Evolutionary conservation across 1,139 yeast genomes (phyloP).

Genomic region (Zygotorulaspora mrakii): DNA sequence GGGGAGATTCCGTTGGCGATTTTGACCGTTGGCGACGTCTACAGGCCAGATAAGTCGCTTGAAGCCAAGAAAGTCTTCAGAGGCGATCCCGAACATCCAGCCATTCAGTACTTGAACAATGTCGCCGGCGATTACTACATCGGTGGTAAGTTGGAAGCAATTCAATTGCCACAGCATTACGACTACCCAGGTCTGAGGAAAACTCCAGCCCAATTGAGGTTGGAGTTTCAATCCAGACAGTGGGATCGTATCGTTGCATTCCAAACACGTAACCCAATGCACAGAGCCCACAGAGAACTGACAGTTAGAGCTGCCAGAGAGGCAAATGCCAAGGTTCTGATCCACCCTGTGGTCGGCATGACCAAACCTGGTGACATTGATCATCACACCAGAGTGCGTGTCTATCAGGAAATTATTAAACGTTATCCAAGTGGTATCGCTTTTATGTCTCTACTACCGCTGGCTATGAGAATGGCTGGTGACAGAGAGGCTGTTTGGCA

Average conservation of each 20-base stretch:
- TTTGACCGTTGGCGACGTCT: conserved; percentile 72
- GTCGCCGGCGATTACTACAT: conserved; percentile 79
- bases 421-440: conserved; percentile 95
- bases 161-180: conserved; percentile 80
- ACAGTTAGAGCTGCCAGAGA: conserved; percentile 92
- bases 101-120: conserved; percentile 67
- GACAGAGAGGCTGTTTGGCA: conserved; percentile 99
- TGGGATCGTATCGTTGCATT: conserved; percentile 95
- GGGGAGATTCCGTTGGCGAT: conserved; percentile 80
- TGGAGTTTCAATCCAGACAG: conserved; percentile 72
- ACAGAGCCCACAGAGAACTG: conserved; percentile 93
- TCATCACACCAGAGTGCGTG: conserved; percentile 95
- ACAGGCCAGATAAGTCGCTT: conserved; percentile 68
- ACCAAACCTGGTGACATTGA: conserved; percentile 98
- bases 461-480: conserved; percentile 99
- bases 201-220: conserved; percentile 86
- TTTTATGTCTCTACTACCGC: conserved; percentile 77
- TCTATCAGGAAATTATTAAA: conserved; percentile 85
- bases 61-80: conserved; percentile 89
- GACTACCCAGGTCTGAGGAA: conserved; percentile 85
- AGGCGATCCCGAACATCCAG: conserved; percentile 98
- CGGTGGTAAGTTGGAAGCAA: conserved; percentile 85
- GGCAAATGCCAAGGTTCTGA: conserved; percentile 71
- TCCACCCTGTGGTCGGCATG: conserved; percentile 95
- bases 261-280: conserved; percentile 99